Base-by-base conservation (phyloP, 257 asterid species). In the Solanum virginianum region DNA sequence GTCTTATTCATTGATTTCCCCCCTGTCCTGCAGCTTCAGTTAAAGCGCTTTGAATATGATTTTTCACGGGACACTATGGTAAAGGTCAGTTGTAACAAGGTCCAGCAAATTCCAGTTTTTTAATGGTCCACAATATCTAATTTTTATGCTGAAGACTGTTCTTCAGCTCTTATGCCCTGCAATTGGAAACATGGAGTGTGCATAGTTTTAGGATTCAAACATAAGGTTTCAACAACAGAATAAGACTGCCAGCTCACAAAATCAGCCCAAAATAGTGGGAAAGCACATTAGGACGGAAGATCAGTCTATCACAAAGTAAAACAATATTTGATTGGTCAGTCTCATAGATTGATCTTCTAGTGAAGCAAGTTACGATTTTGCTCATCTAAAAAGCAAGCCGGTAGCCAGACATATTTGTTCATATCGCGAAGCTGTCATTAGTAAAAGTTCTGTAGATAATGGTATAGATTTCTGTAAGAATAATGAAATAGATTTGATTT, bases 1-100 rank as follows among this genome's bases (percentile, higher is more conserved):
- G 99, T 94, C 83, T 90, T 96, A 87, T 96, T 96, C 90, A 91
- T 93, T 80, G 98, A 96, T 91, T 94, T 92, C 88, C 99, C 99
- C 85, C 99, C 99, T 55, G 98, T 96, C 83, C 97, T 96, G 72
- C 99, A 96, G 94, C 98, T 96, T 89, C 98, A 96, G 92, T 94
- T 96, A 85, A 96, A 96, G 92, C 97, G 98, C 56, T 96, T 96
- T 89, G 99, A 96, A 91, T 96, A 96, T 81, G 99, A 96, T 91
- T 96, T 93, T 82, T 89, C 92, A 94, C 92, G 98, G 83, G 98
- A 94, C 88, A 92, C 98, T 13, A 96, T 94, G 98, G 97, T 94
- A 74, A 96, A 96, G 99, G 99, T 94, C 80, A 88, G 98, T 85
- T 7, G 62, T 22, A 14, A 71, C 49, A 71, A 71, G 53, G 32